Conservation (phyloP, 2,329 filamentous ascomycete species). For the Venturia nashicola region DNA sequence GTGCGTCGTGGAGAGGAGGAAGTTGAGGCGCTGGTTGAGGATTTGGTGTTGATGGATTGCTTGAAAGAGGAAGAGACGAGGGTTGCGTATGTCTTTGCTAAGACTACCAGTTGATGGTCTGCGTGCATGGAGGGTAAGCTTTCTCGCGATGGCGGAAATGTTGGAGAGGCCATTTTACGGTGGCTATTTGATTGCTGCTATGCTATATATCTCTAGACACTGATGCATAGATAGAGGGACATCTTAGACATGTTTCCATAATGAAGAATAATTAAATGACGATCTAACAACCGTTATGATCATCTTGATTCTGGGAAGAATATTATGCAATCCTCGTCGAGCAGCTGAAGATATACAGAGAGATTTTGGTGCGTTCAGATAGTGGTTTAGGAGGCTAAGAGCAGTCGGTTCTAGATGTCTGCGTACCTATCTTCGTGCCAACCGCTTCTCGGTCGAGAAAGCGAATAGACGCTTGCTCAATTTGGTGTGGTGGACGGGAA, state of each 20-base stretch:
- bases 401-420: no score
- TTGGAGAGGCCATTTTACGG: not conserved
- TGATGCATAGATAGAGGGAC: not conserved
- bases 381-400: no score
- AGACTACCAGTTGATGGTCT: constrained; percentile 15
- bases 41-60: constrained; percentile 37
- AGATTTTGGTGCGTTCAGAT: no score
- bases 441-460: no score
- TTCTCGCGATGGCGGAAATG: not conserved
- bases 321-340: no score
- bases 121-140: not conserved
- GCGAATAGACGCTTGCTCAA: not conserved
- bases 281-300: no score
- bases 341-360: no score
- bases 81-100: constrained; percentile 40
- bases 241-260: not conserved
- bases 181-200: no score
- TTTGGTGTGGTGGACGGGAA: not conserved
- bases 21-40: constrained; percentile 30
- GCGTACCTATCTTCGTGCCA: no score
- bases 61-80: constrained; percentile 32
- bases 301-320: no score
- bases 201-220: not conserved
- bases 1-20: constrained; percentile 17
- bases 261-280: no score